These are phyloP conservation scores for Coffea eugenioides DNA, from an alignment of 257 asterid species.

Conservation along the genomic window DNA sequence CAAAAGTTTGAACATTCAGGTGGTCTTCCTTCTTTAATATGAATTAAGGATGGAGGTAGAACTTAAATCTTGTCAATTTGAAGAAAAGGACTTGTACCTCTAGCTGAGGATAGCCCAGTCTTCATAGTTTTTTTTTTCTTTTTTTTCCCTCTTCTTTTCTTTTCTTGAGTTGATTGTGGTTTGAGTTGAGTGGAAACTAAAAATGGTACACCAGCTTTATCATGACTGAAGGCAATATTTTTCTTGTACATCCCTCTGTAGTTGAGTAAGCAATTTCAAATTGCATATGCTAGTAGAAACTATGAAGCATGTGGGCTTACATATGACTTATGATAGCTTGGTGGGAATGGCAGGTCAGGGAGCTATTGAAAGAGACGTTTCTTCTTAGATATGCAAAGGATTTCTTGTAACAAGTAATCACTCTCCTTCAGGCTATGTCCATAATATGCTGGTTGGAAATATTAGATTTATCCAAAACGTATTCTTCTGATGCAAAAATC, in stretches of 20 bases:
- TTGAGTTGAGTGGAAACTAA: background rate
- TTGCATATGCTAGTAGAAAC: constrained; percentile 20
- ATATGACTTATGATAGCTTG: constrained; percentile 40
- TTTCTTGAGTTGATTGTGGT: background rate
- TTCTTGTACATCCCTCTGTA: constrained; percentile 8
- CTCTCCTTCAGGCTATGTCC: constrained; percentile 43
- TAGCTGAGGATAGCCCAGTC: background rate
- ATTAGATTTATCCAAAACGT: constrained; percentile 10
- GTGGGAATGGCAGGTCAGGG: constrained; percentile 79
- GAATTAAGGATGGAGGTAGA: background rate
- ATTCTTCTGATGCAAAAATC: constrained; percentile 9
- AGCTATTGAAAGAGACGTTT: constrained; percentile 48
- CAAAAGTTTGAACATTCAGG: background rate
- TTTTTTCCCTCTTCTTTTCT: too few relatives aligned
- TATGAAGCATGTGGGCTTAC: constrained; percentile 30
- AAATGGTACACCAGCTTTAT: background rate
- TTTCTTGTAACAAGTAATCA: constrained; percentile 31
- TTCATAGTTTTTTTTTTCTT: background rate
- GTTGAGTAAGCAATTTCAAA: constrained; percentile 17
- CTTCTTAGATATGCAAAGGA: constrained; percentile 34
- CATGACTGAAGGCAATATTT: background rate
- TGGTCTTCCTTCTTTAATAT: background rate
- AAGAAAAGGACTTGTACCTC: background rate
- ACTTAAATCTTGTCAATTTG: background rate
- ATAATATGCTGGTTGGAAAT: constrained; percentile 12